phyloP scores from a whole-genome alignment of 2,329 filamentous ascomycete genomes.

The Sporothrix brasiliensis region DNA sequence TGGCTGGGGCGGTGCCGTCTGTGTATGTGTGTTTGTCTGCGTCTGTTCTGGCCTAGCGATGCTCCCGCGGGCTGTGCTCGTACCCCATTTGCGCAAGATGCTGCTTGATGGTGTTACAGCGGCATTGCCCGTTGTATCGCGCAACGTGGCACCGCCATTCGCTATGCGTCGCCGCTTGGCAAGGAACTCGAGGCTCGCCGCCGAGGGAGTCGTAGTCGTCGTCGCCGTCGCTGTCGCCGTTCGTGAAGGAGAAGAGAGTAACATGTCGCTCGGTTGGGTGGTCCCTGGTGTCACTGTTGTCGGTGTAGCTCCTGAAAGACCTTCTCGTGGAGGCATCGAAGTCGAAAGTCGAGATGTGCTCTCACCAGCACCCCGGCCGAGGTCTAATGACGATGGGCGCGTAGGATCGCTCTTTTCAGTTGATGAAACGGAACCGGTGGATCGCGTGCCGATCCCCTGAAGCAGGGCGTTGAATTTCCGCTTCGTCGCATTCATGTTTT shows the following conservation, averaged over 20 bases:
- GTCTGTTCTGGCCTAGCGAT: neutral
- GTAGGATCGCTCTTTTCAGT: slow-evolving; percentile 41
- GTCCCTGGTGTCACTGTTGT: neutral
- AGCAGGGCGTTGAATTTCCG: slow-evolving; percentile 79
- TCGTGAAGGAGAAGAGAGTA: slow-evolving; percentile 1
- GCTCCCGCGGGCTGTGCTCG: neutral
- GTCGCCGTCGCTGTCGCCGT: neutral
- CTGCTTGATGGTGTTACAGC: slow-evolving; percentile 47
- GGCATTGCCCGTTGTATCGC: slow-evolving; percentile 37
- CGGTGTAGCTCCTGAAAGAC: neutral
- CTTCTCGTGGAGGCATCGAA: neutral
- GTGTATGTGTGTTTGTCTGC: slow-evolving; percentile 32
- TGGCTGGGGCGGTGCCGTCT: slow-evolving; percentile 44
- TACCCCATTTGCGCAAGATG: slow-evolving; percentile 48
- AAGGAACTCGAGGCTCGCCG: slow-evolving; percentile 48
- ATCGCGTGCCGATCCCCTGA: slow-evolving; percentile 62
- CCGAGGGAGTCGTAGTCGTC: slow-evolving; percentile 1
- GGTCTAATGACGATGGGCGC: slow-evolving; percentile 19
- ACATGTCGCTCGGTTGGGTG: neutral
- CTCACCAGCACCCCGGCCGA: neutral
- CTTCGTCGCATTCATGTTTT: slow-evolving; percentile 74
- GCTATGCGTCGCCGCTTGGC: slow-evolving; percentile 59
- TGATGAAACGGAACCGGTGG: slow-evolving; percentile 48
- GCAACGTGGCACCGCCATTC: slow-evolving; percentile 36
- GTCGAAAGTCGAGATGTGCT: slow-evolving; percentile 11